Conservation (phyloP, 2,329 filamentous ascomycete genomes). For the Tolypocladium album region DNA sequence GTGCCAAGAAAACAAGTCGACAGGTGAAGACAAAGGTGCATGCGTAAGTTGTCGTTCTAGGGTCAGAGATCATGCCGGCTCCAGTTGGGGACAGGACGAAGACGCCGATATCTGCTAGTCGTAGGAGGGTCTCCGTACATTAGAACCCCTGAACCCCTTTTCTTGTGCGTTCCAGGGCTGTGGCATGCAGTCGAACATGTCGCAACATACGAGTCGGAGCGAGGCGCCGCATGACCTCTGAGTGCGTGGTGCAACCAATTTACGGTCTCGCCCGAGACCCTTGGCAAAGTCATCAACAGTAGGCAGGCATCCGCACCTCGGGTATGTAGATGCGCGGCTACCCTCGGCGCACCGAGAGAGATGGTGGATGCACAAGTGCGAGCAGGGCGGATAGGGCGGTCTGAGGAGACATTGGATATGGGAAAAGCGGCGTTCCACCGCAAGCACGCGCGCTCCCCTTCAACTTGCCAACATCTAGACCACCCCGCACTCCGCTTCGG, state of each 20-base stretch:
- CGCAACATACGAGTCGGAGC: not conserved
- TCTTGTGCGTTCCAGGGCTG: too few relatives aligned
- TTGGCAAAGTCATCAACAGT: not conserved
- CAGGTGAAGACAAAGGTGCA: too few relatives aligned
- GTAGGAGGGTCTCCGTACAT: too few relatives aligned
- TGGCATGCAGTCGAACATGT: not conserved
- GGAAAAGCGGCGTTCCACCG: not conserved
- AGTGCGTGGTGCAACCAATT: not conserved
- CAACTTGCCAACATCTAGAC: not conserved
- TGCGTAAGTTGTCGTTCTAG: too few relatives aligned
- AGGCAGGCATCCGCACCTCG: not conserved
- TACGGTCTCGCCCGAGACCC: not conserved
- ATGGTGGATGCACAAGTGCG: not conserved
- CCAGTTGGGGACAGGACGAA: too few relatives aligned
- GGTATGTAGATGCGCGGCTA: not conserved
- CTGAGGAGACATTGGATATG: not conserved
- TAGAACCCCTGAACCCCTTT: too few relatives aligned
- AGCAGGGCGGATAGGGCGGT: not conserved
- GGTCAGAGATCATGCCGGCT: too few relatives aligned
- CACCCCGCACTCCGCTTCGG: constrained; percentile 2
- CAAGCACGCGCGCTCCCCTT: not conserved
- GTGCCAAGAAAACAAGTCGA: too few relatives aligned
- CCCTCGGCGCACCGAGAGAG: not conserved
- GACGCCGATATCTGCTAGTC: too few relatives aligned
- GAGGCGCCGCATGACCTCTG: not conserved